A percentile compares a stretch with the other conserved stretches of the same genome.
Evolutionary conservation across 2,329 filamentous ascomycete species (phyloP).

Genomic region (Beauveria sp.): DNA sequence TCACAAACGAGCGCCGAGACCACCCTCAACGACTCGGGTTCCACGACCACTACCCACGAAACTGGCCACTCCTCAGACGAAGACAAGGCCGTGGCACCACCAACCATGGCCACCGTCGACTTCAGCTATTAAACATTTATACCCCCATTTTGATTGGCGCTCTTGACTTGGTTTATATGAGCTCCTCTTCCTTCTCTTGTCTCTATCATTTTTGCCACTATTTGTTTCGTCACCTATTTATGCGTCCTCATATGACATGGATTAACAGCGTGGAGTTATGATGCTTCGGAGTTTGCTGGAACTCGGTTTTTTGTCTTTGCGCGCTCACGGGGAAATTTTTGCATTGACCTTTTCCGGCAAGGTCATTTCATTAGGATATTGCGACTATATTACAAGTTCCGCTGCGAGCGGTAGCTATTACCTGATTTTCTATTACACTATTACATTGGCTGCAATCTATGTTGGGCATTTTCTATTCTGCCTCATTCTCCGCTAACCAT

Average conservation of each 20-base stretch:
- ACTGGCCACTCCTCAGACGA: slow-evolving; percentile 37
- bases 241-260: slow-evolving; percentile 1
- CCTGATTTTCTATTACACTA: not conserved
- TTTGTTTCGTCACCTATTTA: slow-evolving; percentile 4
- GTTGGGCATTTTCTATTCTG: not conserved
- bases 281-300: slow-evolving; percentile 9
- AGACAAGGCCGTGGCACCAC: slow-evolving; percentile 38
- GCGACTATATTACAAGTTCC: not conserved
- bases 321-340: not conserved
- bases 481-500: not conserved
- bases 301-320: not conserved
- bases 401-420: not conserved
- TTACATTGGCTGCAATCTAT: not conserved
- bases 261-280: slow-evolving; percentile 10
- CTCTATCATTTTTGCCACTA: slow-evolving; percentile 2
- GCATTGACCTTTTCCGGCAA: not conserved
- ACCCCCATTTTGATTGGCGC: not conserved
- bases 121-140: slow-evolving; percentile 47
- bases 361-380: not conserved
- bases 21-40: slow-evolving; percentile 29
- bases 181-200: slow-evolving; percentile 12
- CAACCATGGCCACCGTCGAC: slow-evolving; percentile 52
- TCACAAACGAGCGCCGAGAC: slow-evolving; percentile 38
- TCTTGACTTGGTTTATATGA: not conserved
- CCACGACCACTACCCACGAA: slow-evolving; percentile 30